phyloP scores from a whole-genome alignment of 2,329 filamentous ascomycete genomes.

The Nemania diffusa region DNA sequence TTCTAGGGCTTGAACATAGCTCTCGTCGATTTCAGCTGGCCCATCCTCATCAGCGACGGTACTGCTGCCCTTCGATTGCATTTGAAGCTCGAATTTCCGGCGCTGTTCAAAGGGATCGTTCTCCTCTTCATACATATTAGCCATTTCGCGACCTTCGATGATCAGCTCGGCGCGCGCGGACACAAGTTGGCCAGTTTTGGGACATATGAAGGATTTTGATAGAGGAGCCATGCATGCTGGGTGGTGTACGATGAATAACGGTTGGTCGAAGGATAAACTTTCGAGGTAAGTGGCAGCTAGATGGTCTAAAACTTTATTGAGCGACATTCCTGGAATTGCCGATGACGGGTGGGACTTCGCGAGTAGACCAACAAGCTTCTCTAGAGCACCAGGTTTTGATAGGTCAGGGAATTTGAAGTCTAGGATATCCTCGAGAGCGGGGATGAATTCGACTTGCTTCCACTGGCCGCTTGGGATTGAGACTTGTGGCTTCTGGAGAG shows the following conservation, averaged over 20 bases:
- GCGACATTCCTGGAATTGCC: constrained; percentile 63
- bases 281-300: constrained; percentile 83
- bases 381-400: constrained; percentile 62
- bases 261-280: constrained; percentile 71
- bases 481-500: constrained; percentile 61
- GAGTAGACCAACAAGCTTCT: constrained; percentile 64
- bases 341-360: constrained; percentile 72
- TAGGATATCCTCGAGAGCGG: constrained; percentile 76
- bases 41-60: constrained; percentile 59
- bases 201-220: constrained; percentile 84
- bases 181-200: constrained; percentile 74
- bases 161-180: constrained; percentile 89
- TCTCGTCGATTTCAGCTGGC: constrained; percentile 73
- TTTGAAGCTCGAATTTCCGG: constrained; percentile 76
- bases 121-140: constrained; percentile 98
- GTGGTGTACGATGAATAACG: constrained; percentile 89
- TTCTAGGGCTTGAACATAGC: constrained; percentile 84
- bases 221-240: constrained; percentile 92
- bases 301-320: constrained; percentile 80
- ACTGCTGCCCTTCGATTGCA: constrained; percentile 52
- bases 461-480: constrained; percentile 66
- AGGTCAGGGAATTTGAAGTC: constrained; percentile 74
- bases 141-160: constrained; percentile 80
- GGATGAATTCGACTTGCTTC: constrained; percentile 81
- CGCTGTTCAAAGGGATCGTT: constrained; percentile 90